Base-by-base conservation (phyloP, 768 basidiomycete genomes). In the Suillus bovinus region DNA sequence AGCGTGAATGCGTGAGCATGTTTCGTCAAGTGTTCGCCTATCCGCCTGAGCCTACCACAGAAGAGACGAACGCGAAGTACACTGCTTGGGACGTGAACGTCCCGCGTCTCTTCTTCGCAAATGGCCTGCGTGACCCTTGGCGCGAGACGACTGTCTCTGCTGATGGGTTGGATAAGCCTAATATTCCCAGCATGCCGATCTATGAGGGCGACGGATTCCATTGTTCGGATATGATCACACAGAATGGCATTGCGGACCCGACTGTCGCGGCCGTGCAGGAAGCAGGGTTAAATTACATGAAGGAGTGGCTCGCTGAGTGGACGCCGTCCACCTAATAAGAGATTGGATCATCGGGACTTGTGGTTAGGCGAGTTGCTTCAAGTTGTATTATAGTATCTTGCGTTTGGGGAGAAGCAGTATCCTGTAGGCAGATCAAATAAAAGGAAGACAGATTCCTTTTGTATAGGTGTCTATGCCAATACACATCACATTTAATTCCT, bases 1-100 rank as follows among this genome's bases (percentile, higher is more conserved):
- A 89, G 86, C 80, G 89, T 22, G 86, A 86, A 82, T 90, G 89
- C 72, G 82, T 82, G 62, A 77, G 82, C 63, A 84, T 85, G 83
- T 90, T 89, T 78, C 83, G 86, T 1, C 78, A 78, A 4, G 83
- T 81, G 11, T 90, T 87, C 77, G 74, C 79, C 7, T 69, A 67
- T 1, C 76, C 81, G 0, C 83, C 83, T 3, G 71, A 69, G 3
- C 83, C 84, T 0, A 74, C 82, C 14, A 78, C 76, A 0, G 65
- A 63, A 0, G 66, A 67, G 13, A 85, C 84, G 11, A 83, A 90
- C 68, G 41, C 27, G 1, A 74, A 72, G 22, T 90, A 88, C 71
- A 70, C 76, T 6, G 89, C 89, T 5, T 91, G 89, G n/a, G n/a
- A n/a, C n/a, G n/a, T n/a, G n/a, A n/a, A n/a, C n/a, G n/a, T n/a